phyloP scores from a whole-genome alignment of 2,329 filamentous ascomycete genomes.

The Berkeleyomyces basicola region DNA sequence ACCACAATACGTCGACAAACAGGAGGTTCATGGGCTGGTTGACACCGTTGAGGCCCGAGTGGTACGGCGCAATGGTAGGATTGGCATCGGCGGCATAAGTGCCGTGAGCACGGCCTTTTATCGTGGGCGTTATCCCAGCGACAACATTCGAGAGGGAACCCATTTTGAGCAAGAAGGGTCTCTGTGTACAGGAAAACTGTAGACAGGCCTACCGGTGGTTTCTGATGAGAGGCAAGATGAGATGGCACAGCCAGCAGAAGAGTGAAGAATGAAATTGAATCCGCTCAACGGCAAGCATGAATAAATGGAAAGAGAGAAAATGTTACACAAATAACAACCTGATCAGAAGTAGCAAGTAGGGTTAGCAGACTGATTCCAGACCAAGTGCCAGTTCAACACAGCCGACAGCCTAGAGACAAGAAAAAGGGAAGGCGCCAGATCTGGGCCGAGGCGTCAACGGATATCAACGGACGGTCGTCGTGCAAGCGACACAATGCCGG shows the following conservation, averaged over 20 bases:
- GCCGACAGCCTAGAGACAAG: no score
- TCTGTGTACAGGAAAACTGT: neutral
- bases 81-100: slow-evolving; percentile 19
- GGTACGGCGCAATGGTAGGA: slow-evolving; percentile 38
- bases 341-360: neutral
- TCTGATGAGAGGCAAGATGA: neutral
- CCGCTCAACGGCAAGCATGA: no score
- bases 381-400: neutral
- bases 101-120: slow-evolving; percentile 18
- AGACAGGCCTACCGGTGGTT: neutral
- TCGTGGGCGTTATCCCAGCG: slow-evolving; percentile 19
- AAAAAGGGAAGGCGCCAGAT: no score
- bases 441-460: neutral
- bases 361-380: neutral
- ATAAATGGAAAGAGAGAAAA: neutral
- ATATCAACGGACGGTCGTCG: no score
- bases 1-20: slow-evolving; percentile 43
- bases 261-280: no score
- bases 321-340: neutral
- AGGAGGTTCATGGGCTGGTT: slow-evolving; percentile 40
- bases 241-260: slow-evolving; percentile 1
- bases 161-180: neutral
- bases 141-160: neutral
- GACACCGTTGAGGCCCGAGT: slow-evolving; percentile 41
- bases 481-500: no score